Percentiles rank a stretch among this genome's conserved stretches.
Conservation (phyloP, 1,284 basidiomycete species). For the Pterula multifida region DNA sequence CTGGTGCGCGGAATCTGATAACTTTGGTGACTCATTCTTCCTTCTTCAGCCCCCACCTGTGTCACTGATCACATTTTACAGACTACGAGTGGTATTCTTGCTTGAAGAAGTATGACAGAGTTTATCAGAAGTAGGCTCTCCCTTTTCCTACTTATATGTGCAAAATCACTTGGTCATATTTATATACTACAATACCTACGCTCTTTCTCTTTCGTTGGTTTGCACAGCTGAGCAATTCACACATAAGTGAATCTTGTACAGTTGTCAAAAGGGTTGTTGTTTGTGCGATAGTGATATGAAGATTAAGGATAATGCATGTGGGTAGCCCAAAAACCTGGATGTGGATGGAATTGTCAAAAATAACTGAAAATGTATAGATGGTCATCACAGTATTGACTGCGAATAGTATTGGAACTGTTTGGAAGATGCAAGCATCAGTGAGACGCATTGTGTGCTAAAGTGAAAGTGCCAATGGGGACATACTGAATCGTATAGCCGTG, state of each 20-base stretch:
- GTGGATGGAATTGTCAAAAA: neutral
- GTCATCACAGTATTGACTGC: constrained; percentile 56
- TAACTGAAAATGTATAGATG: neutral
- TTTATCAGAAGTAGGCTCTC: constrained; percentile 42
- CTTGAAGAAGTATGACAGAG: constrained; percentile 51
- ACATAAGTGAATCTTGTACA: too few species aligned
- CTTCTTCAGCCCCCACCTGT: neutral
- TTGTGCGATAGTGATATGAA: too few species aligned
- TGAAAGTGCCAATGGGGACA: constrained; percentile 21
- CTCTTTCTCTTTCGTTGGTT: too few species aligned
- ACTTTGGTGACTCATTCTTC: constrained; percentile 38
- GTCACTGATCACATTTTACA: constrained; percentile 16
- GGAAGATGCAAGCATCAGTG: constrained; percentile 1
- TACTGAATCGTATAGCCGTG: constrained; percentile 84
- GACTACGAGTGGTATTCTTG: constrained; percentile 78
- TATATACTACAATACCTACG: too few species aligned
- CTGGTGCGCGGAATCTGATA: constrained; percentile 52
- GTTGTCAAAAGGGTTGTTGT: too few species aligned
- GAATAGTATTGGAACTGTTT: constrained; percentile 71
- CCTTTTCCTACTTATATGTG: too few species aligned
- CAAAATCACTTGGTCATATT: too few species aligned
- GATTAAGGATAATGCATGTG: too few species aligned
- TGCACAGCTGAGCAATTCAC: too few species aligned
- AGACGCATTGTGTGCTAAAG: neutral
- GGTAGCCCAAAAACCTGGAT: too few species aligned